A percentile compares a stretch with the other conserved stretches of the same genome.
Evolutionary conservation across 2,329 filamentous ascomycete genomes (phyloP).

Genomic region (Alternaria gaisen): DNA sequence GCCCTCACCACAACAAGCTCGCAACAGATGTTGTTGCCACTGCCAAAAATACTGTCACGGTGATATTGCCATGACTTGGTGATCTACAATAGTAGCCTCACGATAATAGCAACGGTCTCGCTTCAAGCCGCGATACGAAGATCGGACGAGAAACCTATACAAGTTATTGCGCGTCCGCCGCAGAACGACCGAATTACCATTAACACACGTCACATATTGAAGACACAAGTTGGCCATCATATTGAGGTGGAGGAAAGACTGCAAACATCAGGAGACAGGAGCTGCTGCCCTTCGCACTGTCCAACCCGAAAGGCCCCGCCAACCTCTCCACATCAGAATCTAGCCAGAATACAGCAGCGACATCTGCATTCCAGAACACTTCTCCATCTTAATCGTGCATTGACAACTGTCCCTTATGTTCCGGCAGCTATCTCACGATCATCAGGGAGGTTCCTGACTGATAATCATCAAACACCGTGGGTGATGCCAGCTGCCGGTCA

Average conservation of each 20-base stretch:
- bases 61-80: not conserved
- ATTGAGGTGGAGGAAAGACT: not conserved
- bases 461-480: not conserved
- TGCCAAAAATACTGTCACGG: slow-evolving; percentile 6
- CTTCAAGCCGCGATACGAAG: slow-evolving; percentile 4
- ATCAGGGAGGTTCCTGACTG: slow-evolving; percentile 4
- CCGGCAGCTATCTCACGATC: slow-evolving; percentile 6
- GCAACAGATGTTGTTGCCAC: slow-evolving; percentile 2
- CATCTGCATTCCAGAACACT: slow-evolving; percentile 16
- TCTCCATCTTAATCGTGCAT: slow-evolving; percentile 13
- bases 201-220: slow-evolving; percentile 1
- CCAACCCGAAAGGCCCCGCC: slow-evolving; percentile 9
- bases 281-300: not conserved
- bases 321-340: slow-evolving; percentile 6
- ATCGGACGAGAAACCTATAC: slow-evolving; percentile 1
- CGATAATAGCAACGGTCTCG: not conserved
- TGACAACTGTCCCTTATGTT: slow-evolving; percentile 13
- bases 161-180: slow-evolving; percentile 14
- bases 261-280: not conserved
- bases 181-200: slow-evolving; percentile 8
- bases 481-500: slow-evolving; percentile 10
- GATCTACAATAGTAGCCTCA: slow-evolving; percentile 12
- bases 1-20: not conserved
- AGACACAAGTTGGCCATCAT: not conserved
- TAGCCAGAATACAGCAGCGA: slow-evolving; percentile 1